phyloP scores from a whole-genome alignment of 371 early-diverging fungal species.

The Mortierella sp. region DNA sequence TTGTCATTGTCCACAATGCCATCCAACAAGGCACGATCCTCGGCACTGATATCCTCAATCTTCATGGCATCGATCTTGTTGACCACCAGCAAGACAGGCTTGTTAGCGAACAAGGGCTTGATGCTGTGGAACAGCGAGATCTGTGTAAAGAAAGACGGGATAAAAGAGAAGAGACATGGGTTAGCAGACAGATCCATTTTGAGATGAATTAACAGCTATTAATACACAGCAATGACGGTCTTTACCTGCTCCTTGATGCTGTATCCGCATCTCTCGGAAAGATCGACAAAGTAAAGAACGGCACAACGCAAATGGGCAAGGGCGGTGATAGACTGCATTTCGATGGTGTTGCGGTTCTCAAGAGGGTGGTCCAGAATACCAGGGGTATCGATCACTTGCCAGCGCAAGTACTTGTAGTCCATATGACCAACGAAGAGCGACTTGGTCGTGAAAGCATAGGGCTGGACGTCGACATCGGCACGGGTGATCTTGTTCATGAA shows the following conservation, averaged over 20 bases:
- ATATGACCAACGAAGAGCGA: slow-evolving; percentile 99
- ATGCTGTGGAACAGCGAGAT: slow-evolving; percentile 94
- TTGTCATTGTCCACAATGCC: slow-evolving; percentile 75
- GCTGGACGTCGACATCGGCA: slow-evolving; percentile 99
- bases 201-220: neutral
- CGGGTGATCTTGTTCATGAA: slow-evolving; percentile 99
- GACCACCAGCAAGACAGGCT: slow-evolving; percentile 96
- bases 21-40: slow-evolving; percentile 81
- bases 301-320: slow-evolving; percentile 99
- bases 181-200: neutral
- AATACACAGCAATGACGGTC: neutral
- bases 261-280: slow-evolving; percentile 99
- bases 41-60: slow-evolving; percentile 82
- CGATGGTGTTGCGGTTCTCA: slow-evolving; percentile 99
- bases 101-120: slow-evolving; percentile 99
- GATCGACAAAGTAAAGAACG: slow-evolving; percentile 99
- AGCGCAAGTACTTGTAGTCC: slow-evolving; percentile 99
- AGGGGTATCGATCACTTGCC: slow-evolving; percentile 99
- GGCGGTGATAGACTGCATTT: slow-evolving; percentile 99
- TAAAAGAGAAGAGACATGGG: slow-evolving; percentile 9
- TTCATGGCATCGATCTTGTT: slow-evolving; percentile 97
- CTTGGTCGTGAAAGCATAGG: slow-evolving; percentile 99
- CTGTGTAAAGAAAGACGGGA: slow-evolving; percentile 32
- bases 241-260: slow-evolving; percentile 91
- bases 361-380: slow-evolving; percentile 99